phyloP scores from a whole-genome alignment of 2,329 filamentous ascomycete species.

The Talaromyces pinophilus region DNA sequence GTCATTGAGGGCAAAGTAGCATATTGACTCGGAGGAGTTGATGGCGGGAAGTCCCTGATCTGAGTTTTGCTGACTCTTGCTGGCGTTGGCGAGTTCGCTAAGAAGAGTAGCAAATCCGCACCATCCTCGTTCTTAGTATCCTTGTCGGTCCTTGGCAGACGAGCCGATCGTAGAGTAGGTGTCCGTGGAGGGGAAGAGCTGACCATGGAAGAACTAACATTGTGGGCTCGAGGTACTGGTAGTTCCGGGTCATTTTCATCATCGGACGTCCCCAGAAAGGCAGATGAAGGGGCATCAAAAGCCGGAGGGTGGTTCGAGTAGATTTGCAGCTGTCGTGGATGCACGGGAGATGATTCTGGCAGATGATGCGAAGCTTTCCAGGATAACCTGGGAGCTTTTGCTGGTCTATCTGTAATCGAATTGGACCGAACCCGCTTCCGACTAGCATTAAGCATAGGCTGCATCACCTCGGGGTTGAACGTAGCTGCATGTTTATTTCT shows the following conservation, averaged over 20 bases:
- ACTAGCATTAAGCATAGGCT: conserved; percentile 51
- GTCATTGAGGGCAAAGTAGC: conserved; percentile 53
- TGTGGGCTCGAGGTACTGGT: conserved; percentile 54
- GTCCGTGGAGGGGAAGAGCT: conserved; percentile 83
- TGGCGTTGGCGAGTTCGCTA: conserved; percentile 88
- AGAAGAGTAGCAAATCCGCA: conserved; percentile 75
- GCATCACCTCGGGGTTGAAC: conserved; percentile 46
- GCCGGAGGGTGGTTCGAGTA: conserved; percentile 72
- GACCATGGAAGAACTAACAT: conserved; percentile 54
- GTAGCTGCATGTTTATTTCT: conserved; percentile 48
- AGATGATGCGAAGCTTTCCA: conserved; percentile 79
- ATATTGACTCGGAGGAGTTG: conserved; percentile 72
- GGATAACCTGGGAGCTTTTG: conserved; percentile 61
- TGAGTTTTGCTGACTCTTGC: conserved; percentile 60
- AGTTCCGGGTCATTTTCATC: conserved; percentile 85
- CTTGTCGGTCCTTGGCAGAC: conserved; percentile 53
- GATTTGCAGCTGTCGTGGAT: conserved; percentile 71
- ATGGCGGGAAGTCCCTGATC: conserved; percentile 61
- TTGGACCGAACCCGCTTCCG: conserved; percentile 72
- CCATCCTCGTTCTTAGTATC: conserved; percentile 71
- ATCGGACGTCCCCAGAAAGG: conserved; percentile 48
- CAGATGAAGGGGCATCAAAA: conserved; percentile 72
- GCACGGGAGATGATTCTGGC: conserved; percentile 83
- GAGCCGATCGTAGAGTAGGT: conserved; percentile 64
- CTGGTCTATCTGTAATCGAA: conserved; percentile 56